These are phyloP conservation scores for Saccharomycopsis fodiens DNA, from an alignment of 805 yeast species.

Conservation along the genomic window DNA sequence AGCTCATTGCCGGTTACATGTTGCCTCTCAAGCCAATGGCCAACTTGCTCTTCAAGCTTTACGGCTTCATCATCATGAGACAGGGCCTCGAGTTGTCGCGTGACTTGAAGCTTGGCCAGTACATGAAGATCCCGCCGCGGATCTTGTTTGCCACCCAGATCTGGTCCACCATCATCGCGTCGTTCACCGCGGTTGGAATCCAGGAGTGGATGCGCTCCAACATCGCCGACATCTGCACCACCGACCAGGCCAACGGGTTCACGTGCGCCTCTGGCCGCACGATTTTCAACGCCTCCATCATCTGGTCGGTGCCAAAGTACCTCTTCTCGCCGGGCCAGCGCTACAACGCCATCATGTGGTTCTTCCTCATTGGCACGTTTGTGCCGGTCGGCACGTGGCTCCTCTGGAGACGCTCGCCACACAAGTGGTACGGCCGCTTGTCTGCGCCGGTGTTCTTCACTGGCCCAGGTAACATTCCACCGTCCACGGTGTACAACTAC, in stretches of 20 bases:
- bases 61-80: constrained; percentile 46
- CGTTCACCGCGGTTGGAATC: constrained; percentile 32
- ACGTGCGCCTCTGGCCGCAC: constrained; percentile 36
- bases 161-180: constrained; percentile 33
- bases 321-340: constrained; percentile 42
- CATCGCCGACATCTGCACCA: constrained; percentile 32
- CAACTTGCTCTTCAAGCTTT: constrained; percentile 44
- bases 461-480: constrained; percentile 59
- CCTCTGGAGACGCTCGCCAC: constrained; percentile 26
- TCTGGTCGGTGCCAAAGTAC: constrained; percentile 48
- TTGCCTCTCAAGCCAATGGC: constrained; percentile 50
- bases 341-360: constrained; percentile 49
- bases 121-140: constrained; percentile 51
- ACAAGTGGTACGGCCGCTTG: constrained; percentile 31
- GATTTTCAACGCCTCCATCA: constrained; percentile 43
- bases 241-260: constrained; percentile 36
- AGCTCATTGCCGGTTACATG: constrained; percentile 52
- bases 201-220: constrained; percentile 35
- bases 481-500: constrained; percentile 66
- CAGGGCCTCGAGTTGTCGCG: constrained; percentile 46
- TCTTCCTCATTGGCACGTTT: constrained; percentile 45
- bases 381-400: constrained; percentile 30
- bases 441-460: constrained; percentile 60
- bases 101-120: constrained; percentile 50
- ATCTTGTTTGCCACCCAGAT: constrained; percentile 42